Evolutionary conservation across 805 yeast genomes (phyloP).

Genomic region (Yarrowia porcina): DNA sequence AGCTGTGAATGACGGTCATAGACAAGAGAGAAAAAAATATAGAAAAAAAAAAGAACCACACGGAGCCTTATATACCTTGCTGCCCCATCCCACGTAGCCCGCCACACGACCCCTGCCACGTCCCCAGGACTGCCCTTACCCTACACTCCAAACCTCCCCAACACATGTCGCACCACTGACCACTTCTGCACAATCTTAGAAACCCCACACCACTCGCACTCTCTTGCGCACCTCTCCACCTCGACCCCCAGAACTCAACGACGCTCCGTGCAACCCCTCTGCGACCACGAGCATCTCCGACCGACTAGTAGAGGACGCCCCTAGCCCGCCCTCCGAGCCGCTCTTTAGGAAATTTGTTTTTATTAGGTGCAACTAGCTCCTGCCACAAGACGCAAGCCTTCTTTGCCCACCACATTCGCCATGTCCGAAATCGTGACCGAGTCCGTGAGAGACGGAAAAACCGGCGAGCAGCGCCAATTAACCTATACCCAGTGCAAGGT

Average conservation of each 20-base stretch:
- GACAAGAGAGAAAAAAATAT: too few relatives aligned
- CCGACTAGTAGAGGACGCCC: background rate
- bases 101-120: too few relatives aligned
- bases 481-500: constrained; percentile 79
- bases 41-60: too few relatives aligned
- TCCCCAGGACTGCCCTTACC: background rate
- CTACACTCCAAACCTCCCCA: background rate
- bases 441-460: constrained; percentile 67
- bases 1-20: too few relatives aligned
- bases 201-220: constrained; percentile 18
- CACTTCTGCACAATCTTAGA: constrained; percentile 8
- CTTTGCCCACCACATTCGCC: background rate
- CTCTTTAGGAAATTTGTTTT: background rate
- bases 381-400: background rate
- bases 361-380: too few relatives aligned
- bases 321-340: background rate
- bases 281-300: background rate
- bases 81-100: too few relatives aligned
- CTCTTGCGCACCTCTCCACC: constrained; percentile 7
- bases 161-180: constrained; percentile 9
- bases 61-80: too few relatives aligned
- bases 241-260: background rate
- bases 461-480: constrained; percentile 59
- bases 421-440: constrained; percentile 47
- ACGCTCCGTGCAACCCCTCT: background rate